Conservation (phyloP, 441 rosid species). For the Pelargonium australe region DNA sequence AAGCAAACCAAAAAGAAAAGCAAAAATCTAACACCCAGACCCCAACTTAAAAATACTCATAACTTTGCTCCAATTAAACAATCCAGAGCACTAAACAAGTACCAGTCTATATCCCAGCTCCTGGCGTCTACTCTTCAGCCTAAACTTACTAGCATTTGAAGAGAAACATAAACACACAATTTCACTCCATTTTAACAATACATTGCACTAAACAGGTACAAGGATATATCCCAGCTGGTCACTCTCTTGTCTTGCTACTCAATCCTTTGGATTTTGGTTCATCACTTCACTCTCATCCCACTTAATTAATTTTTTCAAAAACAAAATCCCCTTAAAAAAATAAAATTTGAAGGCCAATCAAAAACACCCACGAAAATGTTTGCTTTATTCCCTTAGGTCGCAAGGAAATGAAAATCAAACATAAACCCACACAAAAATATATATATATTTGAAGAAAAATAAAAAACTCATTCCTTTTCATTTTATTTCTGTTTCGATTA, state of each 20-base stretch:
- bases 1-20: background rate
- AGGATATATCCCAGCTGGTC: no score
- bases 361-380: background rate
- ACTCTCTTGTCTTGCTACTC: background rate
- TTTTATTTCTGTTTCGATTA: background rate
- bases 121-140: no score
- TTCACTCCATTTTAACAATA: no score
- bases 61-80: background rate
- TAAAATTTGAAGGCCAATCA: background rate
- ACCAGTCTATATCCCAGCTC: background rate
- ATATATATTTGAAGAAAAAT: background rate
- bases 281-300: background rate
- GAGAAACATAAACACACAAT: no score
- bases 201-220: no score
- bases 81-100: constrained; percentile 3
- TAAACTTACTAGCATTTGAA: no score
- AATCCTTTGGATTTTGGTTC: background rate
- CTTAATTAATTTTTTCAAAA: no score
- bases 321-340: background rate
- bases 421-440: background rate
- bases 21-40: background rate
- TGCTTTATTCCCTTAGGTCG: background rate
- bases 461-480: background rate
- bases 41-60: background rate
- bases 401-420: background rate